Percentiles rank a stretch among this genome's conserved stretches.
phyloP scores from a whole-genome alignment of 345 rosid species.

The Carallia pectinifolia region DNA sequence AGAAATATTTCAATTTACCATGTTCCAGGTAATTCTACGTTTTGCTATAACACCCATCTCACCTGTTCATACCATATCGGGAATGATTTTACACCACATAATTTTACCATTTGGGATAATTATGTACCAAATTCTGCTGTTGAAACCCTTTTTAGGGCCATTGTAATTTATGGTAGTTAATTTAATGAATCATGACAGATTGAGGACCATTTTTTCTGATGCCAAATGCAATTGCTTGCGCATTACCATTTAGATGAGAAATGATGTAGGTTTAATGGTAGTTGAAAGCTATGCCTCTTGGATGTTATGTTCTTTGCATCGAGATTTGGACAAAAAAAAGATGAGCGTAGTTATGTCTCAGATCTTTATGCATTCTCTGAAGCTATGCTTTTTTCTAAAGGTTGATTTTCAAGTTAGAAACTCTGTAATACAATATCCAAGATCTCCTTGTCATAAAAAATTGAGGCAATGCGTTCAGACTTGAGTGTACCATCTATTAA shows the following conservation, averaged over 20 bases:
- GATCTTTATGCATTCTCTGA: neutral
- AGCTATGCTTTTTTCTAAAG: neutral
- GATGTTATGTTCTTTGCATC: too few species aligned
- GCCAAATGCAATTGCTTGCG: too few species aligned
- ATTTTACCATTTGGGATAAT: neutral
- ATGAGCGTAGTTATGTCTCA: neutral
- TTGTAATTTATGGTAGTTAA: too few species aligned
- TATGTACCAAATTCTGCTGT: neutral
- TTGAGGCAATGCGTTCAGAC: neutral
- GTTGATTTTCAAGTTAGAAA: neutral
- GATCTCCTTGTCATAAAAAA: too few species aligned
- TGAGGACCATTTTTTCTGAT: too few species aligned
- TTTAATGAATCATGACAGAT: too few species aligned
- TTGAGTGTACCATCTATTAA: neutral
- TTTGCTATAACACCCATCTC: slow-evolving; percentile 3
- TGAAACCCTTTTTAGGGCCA: too few species aligned
- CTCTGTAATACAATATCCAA: neutral
- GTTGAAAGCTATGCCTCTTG: too few species aligned
- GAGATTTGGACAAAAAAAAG: too few species aligned
- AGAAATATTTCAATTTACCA: slow-evolving; percentile 81
- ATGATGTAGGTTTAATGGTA: too few species aligned
- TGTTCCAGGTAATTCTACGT: slow-evolving; percentile 62
- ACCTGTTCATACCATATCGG: neutral
- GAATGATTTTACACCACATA: neutral
- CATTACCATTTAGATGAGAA: too few species aligned